Evolutionary conservation across 2,329 filamentous ascomycete species (phyloP).

Genomic region (Fusarium caatingaense): DNA sequence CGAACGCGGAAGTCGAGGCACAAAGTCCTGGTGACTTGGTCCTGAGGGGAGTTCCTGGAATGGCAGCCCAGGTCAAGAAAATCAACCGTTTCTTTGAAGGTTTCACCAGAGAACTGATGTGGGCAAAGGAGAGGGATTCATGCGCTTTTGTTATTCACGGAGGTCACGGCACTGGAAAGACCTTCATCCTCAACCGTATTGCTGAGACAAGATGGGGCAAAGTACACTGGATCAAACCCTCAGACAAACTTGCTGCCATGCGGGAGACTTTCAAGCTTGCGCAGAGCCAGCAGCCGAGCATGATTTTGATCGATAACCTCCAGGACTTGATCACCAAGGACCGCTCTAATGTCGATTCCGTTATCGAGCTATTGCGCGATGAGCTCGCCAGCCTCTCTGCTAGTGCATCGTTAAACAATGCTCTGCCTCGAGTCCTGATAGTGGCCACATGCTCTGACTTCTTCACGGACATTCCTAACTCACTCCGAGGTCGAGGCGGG

Average conservation of each 20-base stretch:
- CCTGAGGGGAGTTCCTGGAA: conserved; percentile 72
- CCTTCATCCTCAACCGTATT: conserved; percentile 75
- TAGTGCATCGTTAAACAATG: conserved; percentile 51
- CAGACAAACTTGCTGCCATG: conserved; percentile 69
- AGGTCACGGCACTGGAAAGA: conserved; percentile 86
- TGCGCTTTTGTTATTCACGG: conserved; percentile 81
- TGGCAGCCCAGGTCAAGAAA: conserved; percentile 70
- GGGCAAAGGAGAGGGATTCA: conserved; percentile 51
- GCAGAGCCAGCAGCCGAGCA: conserved; percentile 74
- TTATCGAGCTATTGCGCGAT: conserved; percentile 63
- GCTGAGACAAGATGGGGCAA: conserved; percentile 76
- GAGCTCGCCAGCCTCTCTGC: conserved; percentile 67
- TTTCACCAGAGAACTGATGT: conserved; percentile 58
- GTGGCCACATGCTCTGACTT: conserved; percentile 79
- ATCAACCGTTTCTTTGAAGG: conserved; percentile 75
- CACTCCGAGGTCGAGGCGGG: conserved; percentile 72
- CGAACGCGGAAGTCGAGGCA: conserved; percentile 23
- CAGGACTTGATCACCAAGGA: conserved; percentile 75
- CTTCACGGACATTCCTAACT: conserved; percentile 75
- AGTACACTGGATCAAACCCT: conserved; percentile 69
- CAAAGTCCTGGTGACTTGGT: conserved; percentile 52
- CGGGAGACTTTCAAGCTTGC: conserved; percentile 78
- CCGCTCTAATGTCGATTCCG: conserved; percentile 60
- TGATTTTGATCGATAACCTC: conserved; percentile 83
- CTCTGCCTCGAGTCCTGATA: conserved; percentile 72